Evolutionary conservation across 371 early-diverging fungal species (phyloP).

Genomic region (Mucor lusitanicus): DNA sequence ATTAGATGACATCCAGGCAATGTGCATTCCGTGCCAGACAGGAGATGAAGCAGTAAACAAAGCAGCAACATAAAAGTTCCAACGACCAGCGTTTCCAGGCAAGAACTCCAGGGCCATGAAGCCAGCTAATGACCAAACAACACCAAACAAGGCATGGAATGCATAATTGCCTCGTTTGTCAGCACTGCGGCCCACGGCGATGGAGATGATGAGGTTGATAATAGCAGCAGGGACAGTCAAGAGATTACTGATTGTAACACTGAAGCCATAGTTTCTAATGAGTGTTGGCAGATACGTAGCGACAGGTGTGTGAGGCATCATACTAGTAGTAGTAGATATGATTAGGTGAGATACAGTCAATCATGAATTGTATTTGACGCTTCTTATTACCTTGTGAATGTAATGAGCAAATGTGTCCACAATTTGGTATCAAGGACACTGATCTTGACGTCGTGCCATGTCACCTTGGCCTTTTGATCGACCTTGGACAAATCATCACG

Average conservation of each 20-base stretch:
- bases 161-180: constrained; percentile 47
- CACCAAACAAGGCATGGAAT: constrained; percentile 46
- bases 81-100: constrained; percentile 38
- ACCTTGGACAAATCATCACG: constrained; percentile 54
- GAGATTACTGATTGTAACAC: constrained; percentile 53
- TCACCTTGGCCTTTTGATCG: constrained; percentile 33
- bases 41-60: constrained; percentile 25
- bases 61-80: constrained; percentile 34
- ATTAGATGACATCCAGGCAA: constrained; percentile 57
- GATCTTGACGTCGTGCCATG: constrained; percentile 34
- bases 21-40: constrained; percentile 54
- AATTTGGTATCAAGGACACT: constrained; percentile 47
- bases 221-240: constrained; percentile 53
- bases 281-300: constrained; percentile 53
- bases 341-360: constrained; percentile 16
- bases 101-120: constrained; percentile 41
- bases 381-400: constrained; percentile 26
- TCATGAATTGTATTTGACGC: neutral
- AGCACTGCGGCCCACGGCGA: constrained; percentile 43
- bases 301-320: constrained; percentile 47
- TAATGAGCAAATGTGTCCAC: constrained; percentile 41
- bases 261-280: constrained; percentile 52
- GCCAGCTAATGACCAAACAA: constrained; percentile 43
- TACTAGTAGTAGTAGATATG: constrained; percentile 21
- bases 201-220: constrained; percentile 40